Evolutionary conservation across 768 basidiomycete genomes (phyloP).

Genomic region (Tremella mesenterica): DNA sequence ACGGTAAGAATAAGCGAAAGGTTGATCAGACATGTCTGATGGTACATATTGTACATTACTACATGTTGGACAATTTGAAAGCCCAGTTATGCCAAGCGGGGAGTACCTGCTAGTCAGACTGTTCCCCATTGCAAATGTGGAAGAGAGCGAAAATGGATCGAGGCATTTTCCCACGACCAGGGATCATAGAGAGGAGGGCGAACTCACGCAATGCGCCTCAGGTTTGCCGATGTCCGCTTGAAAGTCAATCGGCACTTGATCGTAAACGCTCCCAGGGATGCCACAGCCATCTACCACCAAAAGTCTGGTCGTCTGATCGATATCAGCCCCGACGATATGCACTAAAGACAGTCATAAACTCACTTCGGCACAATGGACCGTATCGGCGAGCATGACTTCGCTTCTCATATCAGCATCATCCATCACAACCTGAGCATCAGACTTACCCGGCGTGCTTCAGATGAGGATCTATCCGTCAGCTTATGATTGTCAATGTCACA

Average conservation of each 20-base stretch:
- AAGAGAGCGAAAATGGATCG: too few relatives aligned
- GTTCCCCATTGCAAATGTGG: background rate
- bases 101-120: background rate
- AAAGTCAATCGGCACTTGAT: background rate
- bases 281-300: background rate
- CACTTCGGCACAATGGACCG: background rate
- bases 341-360: background rate
- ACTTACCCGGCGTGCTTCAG: conserved; percentile 2
- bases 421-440: background rate
- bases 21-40: too few relatives aligned
- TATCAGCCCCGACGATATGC: background rate
- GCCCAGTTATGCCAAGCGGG: background rate
- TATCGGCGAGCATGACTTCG: background rate
- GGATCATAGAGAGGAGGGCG: background rate
- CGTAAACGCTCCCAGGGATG: background rate
- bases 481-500: background rate
- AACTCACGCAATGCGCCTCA: background rate
- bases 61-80: too few relatives aligned
- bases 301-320: background rate
- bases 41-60: too few relatives aligned
- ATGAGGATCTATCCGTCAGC: background rate
- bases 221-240: background rate
- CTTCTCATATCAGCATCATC: background rate
- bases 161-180: too few relatives aligned
- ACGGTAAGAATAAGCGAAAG: too few relatives aligned